Evolutionary conservation across 1,284 basidiomycete genomes (phyloP).

Genomic region (Sanghuangporus weigelae): DNA sequence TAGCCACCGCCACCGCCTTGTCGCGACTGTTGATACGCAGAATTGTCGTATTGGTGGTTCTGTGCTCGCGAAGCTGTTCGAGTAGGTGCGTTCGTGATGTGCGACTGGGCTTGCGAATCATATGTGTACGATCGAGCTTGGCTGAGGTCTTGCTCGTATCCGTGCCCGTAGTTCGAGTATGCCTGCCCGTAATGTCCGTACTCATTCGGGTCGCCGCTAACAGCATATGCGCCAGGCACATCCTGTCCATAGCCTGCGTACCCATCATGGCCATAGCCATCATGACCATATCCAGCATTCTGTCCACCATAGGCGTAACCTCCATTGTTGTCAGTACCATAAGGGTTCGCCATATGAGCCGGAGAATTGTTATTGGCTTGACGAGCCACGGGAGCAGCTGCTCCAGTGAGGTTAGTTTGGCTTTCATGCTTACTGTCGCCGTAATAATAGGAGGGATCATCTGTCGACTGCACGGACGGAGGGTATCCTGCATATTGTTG

Average conservation of each 20-base stretch:
- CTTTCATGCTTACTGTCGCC: slow-evolving; percentile 11
- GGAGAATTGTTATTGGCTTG: slow-evolving; percentile 2
- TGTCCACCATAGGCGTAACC: slow-evolving; percentile 6
- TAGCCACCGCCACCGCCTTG: slow-evolving; percentile 9
- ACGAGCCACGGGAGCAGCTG: slow-evolving; percentile 17
- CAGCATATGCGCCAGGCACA: slow-evolving; percentile 8
- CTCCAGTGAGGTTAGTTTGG: slow-evolving; percentile 9
- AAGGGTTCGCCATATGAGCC: slow-evolving; percentile 10
- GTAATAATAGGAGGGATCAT: slow-evolving; percentile 12
- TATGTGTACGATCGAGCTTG: slow-evolving; percentile 14
- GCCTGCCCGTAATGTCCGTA: slow-evolving; percentile 11
- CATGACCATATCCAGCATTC: slow-evolving; percentile 5
- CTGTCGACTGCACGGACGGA: slow-evolving; percentile 8
- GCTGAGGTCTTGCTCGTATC: slow-evolving; percentile 6
- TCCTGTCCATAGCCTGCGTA: slow-evolving; percentile 13
- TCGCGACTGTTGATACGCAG: slow-evolving; percentile 4
- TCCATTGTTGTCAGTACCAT: slow-evolving; percentile 3
- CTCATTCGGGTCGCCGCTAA: slow-evolving; percentile 9
- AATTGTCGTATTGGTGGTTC: slow-evolving; percentile 12
- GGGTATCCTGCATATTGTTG: slow-evolving; percentile 13
- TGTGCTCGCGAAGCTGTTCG: slow-evolving; percentile 12
- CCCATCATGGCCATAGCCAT: slow-evolving; percentile 1
- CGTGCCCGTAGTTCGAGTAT: slow-evolving; percentile 6
- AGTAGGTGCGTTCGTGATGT: slow-evolving; percentile 3
- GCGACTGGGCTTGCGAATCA: slow-evolving; percentile 7